Evolutionary conservation across 192 early-diverging fungal species (phyloP).

Genomic region (Podochytrium sp.): DNA sequence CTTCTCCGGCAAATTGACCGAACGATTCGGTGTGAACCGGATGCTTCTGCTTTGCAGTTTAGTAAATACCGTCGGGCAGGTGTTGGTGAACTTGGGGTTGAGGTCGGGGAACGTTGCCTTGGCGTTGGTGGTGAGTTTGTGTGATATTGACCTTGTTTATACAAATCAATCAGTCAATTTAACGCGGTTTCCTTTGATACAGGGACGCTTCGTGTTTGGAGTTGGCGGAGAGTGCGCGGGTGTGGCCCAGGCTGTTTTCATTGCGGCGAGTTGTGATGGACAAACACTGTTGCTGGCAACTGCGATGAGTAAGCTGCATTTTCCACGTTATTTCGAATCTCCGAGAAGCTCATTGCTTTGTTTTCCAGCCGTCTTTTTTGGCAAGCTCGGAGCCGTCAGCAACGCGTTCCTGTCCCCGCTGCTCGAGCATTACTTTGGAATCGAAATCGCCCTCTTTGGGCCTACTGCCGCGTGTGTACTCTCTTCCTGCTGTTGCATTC

Average conservation of each 20-base stretch:
- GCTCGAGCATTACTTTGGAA: slow-evolving; percentile 29
- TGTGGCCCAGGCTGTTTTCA: slow-evolving; percentile 54
- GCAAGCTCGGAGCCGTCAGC: slow-evolving; percentile 53
- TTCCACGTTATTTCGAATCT: background rate
- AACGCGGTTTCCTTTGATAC: too few species aligned
- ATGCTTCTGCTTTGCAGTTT: slow-evolving; percentile 52
- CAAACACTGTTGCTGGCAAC: slow-evolving; percentile 55
- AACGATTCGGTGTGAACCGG: slow-evolving; percentile 48
- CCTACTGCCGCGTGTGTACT: slow-evolving; percentile 44
- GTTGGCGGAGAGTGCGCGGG: slow-evolving; percentile 54
- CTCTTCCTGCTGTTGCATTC: slow-evolving; percentile 26
- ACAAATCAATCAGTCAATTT: too few species aligned
- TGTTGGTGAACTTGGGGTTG: slow-evolving; percentile 41
- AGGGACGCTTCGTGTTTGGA: slow-evolving; percentile 47
- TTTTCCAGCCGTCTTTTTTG: slow-evolving; percentile 54
- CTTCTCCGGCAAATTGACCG: slow-evolving; percentile 59
- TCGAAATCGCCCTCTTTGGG: slow-evolving; percentile 45
- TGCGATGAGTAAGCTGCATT: slow-evolving; percentile 24
- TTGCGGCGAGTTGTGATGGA: slow-evolving; percentile 47
- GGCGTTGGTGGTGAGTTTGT: slow-evolving; percentile 45
- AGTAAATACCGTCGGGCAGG: slow-evolving; percentile 31
- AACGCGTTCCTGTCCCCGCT: slow-evolving; percentile 56
- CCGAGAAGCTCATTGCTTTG: background rate
- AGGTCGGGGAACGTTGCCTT: slow-evolving; percentile 39
- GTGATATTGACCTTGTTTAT: background rate